These are phyloP conservation scores for Pseudopithomyces maydicus DNA, from an alignment of 2,329 filamentous ascomycete species.

Conservation along the genomic window DNA sequence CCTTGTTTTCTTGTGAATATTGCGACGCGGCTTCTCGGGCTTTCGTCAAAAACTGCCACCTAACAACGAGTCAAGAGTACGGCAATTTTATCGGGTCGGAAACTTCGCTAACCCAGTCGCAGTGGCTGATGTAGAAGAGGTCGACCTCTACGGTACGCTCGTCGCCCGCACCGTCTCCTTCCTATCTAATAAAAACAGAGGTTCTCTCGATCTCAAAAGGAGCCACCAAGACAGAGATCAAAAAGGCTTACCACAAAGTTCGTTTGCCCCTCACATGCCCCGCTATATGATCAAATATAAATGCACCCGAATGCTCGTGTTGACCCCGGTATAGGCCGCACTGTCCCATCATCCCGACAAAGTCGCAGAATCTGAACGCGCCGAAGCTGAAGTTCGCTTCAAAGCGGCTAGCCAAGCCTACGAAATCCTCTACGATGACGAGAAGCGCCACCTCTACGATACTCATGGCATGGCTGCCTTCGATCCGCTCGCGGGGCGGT, in stretches of 20 bases:
- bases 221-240: constrained; percentile 80
- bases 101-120: background rate
- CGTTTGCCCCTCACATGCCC: constrained; percentile 24
- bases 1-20: background rate
- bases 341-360: constrained; percentile 94
- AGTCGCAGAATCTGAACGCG: constrained; percentile 82
- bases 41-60: background rate
- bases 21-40: background rate
- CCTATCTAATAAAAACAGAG: constrained; percentile 59
- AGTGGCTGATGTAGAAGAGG: constrained; percentile 52
- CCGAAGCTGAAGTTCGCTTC: constrained; percentile 87
- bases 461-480: constrained; percentile 95
- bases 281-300: constrained; percentile 5
- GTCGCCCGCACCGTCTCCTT: background rate
- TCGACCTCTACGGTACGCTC: constrained; percentile 62
- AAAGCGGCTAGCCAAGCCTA: constrained; percentile 93
- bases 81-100: background rate
- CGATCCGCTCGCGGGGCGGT: constrained; percentile 73
- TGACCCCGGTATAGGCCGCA: constrained; percentile 65
- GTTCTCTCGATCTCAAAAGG: constrained; percentile 75
- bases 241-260: constrained; percentile 96
- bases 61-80: constrained; percentile 5
- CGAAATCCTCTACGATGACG: constrained; percentile 95
- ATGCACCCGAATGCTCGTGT: constrained; percentile 2
- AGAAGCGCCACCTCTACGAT: constrained; percentile 91